These are phyloP conservation scores for Plenodomus tracheiphilus DNA, from an alignment of 2,329 filamentous ascomycete species.

Conservation along the genomic window DNA sequence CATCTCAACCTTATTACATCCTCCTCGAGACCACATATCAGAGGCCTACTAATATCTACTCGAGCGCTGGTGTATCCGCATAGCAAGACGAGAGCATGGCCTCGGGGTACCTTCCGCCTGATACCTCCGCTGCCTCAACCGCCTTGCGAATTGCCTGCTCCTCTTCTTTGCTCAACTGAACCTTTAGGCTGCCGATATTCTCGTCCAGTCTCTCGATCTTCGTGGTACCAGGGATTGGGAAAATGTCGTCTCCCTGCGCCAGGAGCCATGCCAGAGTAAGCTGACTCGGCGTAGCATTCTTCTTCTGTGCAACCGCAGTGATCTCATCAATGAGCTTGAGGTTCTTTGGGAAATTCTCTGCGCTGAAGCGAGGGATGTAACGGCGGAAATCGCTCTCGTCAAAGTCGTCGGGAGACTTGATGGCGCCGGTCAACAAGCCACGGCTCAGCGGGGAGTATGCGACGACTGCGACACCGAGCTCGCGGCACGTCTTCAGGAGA, in stretches of 20 bases:
- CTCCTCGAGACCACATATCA: no score
- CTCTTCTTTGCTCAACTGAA: conserved; percentile 35
- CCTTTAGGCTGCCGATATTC: conserved; percentile 31
- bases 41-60: conserved; percentile 1
- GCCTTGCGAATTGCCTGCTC: conserved; percentile 32
- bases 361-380: conserved; percentile 47
- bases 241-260: conserved; percentile 51
- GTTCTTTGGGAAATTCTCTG: conserved; percentile 46
- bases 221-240: conserved; percentile 61
- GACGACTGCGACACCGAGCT: conserved; percentile 49
- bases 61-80: conserved; percentile 44
- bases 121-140: conserved; percentile 47
- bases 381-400: conserved; percentile 30
- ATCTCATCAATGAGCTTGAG: conserved; percentile 39
- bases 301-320: conserved; percentile 43
- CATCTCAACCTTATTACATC: no score
- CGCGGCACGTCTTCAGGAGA: conserved; percentile 47
- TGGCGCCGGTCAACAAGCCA: conserved; percentile 33
- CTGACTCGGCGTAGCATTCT: conserved; percentile 61
- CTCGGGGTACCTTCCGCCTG: conserved; percentile 47
- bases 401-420: conserved; percentile 51
- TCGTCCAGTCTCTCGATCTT: conserved; percentile 35
- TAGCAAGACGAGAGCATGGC: conserved; percentile 37
- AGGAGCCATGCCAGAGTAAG: conserved; percentile 53
- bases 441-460: conserved; percentile 45